Base-by-base conservation (phyloP, 192 early-diverging fungal genomes). In the Backusella macrospora region DNA sequence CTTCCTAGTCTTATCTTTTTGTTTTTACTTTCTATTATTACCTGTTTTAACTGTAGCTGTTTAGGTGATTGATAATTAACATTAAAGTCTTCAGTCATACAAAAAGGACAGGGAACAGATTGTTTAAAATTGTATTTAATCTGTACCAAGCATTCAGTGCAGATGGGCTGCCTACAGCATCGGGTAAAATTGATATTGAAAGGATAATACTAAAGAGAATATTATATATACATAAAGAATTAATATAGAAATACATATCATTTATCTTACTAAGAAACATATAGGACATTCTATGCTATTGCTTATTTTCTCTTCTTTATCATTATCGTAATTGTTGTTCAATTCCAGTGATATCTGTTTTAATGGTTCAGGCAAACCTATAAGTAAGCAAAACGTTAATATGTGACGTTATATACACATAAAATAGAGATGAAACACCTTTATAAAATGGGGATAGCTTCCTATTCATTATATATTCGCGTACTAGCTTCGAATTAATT, bases 121-220 rank as follows among this genome's bases (percentile, higher is more conserved):
- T 23, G 52, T 55, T 55, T 55, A 5, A 55, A 55, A 21, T 9
- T 13, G n/a, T 40, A 18, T 79, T 95, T 93, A 72, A 98, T 93
- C 85, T 98, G 96, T 52, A 97, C 90, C 86, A 98, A 96, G 78
- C 96, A 98, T 73, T 98, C 96, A 13, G 96, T 96, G 87, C 96
- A 98, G 71, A 98, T 94, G 8, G 96, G 96, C 74, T 97, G 91
- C 77, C 92, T 92, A 83, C 96, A 98, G 82, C 96, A 98, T 39
- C 92, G 84, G 9, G 96, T 92, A 79, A 92, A 89, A 83, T 98
- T 98, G 83, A 96, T 94, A 83, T 96, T 94, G 69, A 86, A 78
- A 26, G 96, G 95, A 76, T 98, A 98, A 79, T 92, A 96, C 88
- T 68, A 70, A 49, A 68, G 71, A 12, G 18, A 55, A 21, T 23